Evolutionary conservation across 441 rosid species (phyloP).

Genomic region (Jatropha podagrica): DNA sequence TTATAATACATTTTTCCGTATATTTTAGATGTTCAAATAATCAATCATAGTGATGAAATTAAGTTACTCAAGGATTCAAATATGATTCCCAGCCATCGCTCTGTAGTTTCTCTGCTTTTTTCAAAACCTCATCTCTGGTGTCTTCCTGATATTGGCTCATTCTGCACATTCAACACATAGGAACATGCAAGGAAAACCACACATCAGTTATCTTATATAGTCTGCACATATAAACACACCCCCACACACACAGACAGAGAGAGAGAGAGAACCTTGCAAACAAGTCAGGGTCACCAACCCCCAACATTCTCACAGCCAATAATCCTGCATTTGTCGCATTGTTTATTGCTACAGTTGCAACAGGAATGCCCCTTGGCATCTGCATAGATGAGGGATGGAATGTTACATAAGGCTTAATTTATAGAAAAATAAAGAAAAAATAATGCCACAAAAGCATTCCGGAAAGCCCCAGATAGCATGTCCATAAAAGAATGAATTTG

Average conservation of each 20-base stretch:
- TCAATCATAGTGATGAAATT: not conserved
- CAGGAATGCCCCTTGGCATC: constrained; percentile 98
- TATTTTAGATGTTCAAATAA: not conserved
- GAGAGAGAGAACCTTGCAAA: constrained; percentile 44
- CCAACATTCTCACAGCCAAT: constrained; percentile 76
- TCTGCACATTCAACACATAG: constrained; percentile 33
- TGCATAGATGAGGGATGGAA: constrained; percentile 22
- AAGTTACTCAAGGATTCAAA: constrained; percentile 41
- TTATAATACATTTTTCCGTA: not conserved
- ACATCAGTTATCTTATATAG: not conserved
- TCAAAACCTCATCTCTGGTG: constrained; percentile 59
- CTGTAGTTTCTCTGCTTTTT: constrained; percentile 59
- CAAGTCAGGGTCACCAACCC: constrained; percentile 61
- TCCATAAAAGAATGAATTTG: not conserved
- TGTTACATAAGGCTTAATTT: not conserved
- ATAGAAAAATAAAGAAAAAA: not conserved
- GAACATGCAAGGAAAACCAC: not conserved
- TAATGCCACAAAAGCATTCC: not conserved
- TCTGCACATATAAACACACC: not conserved
- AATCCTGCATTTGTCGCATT: constrained; percentile 90
- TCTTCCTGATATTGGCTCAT: constrained; percentile 87
- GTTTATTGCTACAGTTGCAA: constrained; percentile 88
- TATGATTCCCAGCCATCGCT: constrained; percentile 77
- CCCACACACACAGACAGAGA: not conserved
- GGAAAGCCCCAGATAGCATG: not conserved